Base-by-base conservation (phyloP, 2,329 filamentous ascomycete genomes). In the Aaosphaeria pasadenensis region DNA sequence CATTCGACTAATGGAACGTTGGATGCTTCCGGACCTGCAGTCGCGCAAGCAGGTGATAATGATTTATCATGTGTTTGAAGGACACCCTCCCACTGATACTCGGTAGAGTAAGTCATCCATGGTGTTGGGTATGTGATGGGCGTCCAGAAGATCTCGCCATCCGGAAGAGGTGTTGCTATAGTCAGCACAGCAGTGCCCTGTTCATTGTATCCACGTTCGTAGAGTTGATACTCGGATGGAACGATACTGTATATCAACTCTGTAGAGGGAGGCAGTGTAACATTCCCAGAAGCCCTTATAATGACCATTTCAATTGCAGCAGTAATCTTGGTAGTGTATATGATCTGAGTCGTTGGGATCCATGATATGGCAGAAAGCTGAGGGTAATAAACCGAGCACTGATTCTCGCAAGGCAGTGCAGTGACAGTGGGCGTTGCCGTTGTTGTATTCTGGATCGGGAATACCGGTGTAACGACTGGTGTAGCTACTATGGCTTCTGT, bases 1-100 rank as follows among this genome's bases (percentile, higher is more conserved):
- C 58, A 52, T n/a, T 42, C 11, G 7, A 35, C 28, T 2, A 57
- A 49, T 11, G 42, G 45, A 9, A 38, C 53, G 17, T 49, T 46
- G 29, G 46, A 28, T 9, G 50, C 48, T 6, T 46, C 48, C 9
- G 35, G 17, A 13, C 50, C 49, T 7, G 50, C 47, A 28, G 56
- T 57, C 36, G 45, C 51, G 42, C 56, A 59, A 30, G 44, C 32
- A 17, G 47, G 39, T 6, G 33, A 38, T 13, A 30, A 45, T 2
- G 13, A 38, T 38, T 57, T 52, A 38, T 53, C 51, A 36, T 43
- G 38, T 11, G 57, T 58, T 35, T 46, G 52, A 1, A 59, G 31
- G 3, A 54, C 45, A 9, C 57, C 57, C 42, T 52, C 30, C 57
- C 55, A 59, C 7, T 52, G 51, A 17, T 58, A 56, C 29, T 53